These are phyloP conservation scores for Corchorus olitorius DNA, from an alignment of 345 rosid genomes.

Conservation along the genomic window DNA sequence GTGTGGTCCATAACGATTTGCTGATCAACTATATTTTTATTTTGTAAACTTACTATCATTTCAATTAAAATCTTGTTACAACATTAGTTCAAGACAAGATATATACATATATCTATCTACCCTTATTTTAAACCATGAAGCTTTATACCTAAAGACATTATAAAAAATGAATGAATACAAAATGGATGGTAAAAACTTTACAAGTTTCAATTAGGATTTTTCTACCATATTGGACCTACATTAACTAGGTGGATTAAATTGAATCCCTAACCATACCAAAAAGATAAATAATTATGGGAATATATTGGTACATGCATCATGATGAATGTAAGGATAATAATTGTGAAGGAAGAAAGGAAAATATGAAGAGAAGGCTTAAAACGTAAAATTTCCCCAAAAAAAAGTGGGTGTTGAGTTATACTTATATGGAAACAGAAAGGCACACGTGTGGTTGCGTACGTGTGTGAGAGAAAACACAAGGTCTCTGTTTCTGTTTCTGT, in stretches of 20 bases:
- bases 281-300: neutral
- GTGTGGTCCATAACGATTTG: too few species aligned
- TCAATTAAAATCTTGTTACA: neutral
- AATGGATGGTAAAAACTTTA: too few species aligned
- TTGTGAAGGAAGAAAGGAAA: neutral
- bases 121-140: too few species aligned
- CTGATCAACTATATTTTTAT: too few species aligned
- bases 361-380: neutral
- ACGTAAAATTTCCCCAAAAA: conserved; percentile 23
- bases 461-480: conserved; percentile 13
- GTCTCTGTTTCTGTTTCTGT: conserved; percentile 29
- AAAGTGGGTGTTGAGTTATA: conserved; percentile 24
- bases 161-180: too few species aligned
- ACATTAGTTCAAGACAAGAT: too few species aligned
- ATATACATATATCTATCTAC: too few species aligned
- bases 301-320: neutral
- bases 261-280: neutral
- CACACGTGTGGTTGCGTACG: conserved; percentile 32
- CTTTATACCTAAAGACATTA: too few species aligned
- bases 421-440: conserved; percentile 4
- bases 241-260: neutral
- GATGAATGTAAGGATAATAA: neutral
- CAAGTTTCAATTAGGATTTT: too few species aligned
- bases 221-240: too few species aligned
- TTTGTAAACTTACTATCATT: neutral